A percentile compares a stretch with the other conserved stretches of the same genome.
Conservation (phyloP, 192 early-diverging fungal genomes). For the Linnemannia hyalina region DNA sequence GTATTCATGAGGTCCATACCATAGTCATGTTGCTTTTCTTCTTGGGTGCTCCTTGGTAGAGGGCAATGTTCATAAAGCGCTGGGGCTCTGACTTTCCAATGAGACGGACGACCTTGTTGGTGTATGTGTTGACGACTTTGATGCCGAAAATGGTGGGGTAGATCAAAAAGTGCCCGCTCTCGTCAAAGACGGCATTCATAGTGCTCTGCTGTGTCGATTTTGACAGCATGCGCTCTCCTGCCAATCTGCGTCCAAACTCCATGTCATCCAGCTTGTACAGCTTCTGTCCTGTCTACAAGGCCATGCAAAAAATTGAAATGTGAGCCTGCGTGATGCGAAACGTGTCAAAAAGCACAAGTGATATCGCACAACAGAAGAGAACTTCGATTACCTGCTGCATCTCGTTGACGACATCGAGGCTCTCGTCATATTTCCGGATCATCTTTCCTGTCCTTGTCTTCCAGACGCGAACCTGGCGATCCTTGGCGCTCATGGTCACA, state of each 20-base stretch:
- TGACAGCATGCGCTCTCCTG: constrained; percentile 88
- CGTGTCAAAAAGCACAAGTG: neutral
- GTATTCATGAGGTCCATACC: constrained; percentile 56
- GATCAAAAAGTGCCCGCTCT: constrained; percentile 88
- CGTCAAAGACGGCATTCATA: constrained; percentile 93
- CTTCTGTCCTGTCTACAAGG: constrained; percentile 74
- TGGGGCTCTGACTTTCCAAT: constrained; percentile 94
- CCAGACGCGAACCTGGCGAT: constrained; percentile 90
- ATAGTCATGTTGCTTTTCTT: constrained; percentile 82
- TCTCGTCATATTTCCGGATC: constrained; percentile 92
- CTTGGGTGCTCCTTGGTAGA: constrained; percentile 92
- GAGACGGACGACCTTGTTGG: constrained; percentile 86
- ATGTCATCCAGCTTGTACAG: constrained; percentile 91
- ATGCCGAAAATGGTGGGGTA: constrained; percentile 96
- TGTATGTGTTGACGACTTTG: constrained; percentile 90
- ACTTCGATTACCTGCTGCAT: constrained; percentile 78
- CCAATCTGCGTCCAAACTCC: constrained; percentile 96
- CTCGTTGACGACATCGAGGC: constrained; percentile 81
- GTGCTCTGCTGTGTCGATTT: constrained; percentile 75
- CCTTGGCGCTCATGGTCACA: constrained; percentile 87
- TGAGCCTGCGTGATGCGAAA: neutral
- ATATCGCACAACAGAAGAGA: neutral
- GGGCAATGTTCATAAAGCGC: constrained; percentile 88
- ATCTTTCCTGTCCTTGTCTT: constrained; percentile 87
- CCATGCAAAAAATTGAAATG: constrained; percentile 1